Evolutionary conservation across 768 basidiomycete genomes (phyloP), one percentile per base, ranked within the genome.

Genomic region (Leccinum fibrillosum): DNA sequence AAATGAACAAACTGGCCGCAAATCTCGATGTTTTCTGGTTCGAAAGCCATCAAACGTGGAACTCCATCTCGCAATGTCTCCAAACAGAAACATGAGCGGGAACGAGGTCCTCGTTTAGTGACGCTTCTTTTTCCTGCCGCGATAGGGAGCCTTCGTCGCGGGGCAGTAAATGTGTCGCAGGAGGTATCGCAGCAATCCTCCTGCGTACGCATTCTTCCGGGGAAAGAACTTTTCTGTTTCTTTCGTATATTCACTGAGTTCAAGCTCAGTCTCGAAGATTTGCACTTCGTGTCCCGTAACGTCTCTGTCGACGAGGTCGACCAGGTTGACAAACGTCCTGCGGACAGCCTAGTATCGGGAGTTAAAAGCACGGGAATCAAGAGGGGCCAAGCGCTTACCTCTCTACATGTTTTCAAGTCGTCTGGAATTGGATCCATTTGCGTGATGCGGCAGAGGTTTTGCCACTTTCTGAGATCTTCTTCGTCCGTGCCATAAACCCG

Each of bases 251-350:
- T 56, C 9, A 6, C 56, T 56, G 25, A 66, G 58, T 5, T 52
- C 26, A 4, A 15, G 25, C 48, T 66, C 64, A 30, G 64, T 32
- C 0, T 13, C 11, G 37, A 66, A 66, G 0, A 61, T 21, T 1
- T 28, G 13, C 0, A 64, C 55, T 0, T 57, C 13, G 2, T 48
- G 10, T 0, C 56, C 62, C 4, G 65, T 58, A 0, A 13, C 30
- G 15, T 64, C 23, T 1, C 42, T 49, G 26, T 66, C 64, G 11
- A 64, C 64, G 19, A 65, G 64, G 26, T 66, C 65, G 26, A 66
- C 65, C 5, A 66, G 65, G 4, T 66, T 67, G 13, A 64, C 59
- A 2, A 53, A 17, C 0, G 50, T 61, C 0, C 12, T 30, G 0
- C 48, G 19, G 15, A 66, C 25, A 0, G 56, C 58, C 64, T 66